Percentiles rank a stretch among this genome's conserved stretches.
Evolutionary conservation across 1,284 basidiomycete species (phyloP).

Genomic region (Cutaneotrichosporon cavernicola): DNA sequence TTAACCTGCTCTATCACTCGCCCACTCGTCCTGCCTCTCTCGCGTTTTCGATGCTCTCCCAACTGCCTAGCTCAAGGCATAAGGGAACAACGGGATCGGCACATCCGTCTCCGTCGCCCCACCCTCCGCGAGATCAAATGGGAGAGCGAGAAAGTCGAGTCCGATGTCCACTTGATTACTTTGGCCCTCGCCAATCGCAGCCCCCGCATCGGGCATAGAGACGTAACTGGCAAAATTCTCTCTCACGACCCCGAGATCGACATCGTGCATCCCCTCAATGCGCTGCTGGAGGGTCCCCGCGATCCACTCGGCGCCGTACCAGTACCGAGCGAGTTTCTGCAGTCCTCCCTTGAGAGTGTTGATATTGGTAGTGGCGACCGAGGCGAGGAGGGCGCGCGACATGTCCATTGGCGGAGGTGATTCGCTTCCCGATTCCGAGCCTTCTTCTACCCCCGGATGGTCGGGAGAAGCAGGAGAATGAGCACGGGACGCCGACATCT

Average conservation of each 20-base stretch:
- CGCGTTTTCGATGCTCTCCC: neutral
- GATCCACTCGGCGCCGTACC: constrained; percentile 32
- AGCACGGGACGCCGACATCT: neutral
- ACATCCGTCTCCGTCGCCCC: constrained; percentile 27
- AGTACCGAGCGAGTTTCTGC: constrained; percentile 26
- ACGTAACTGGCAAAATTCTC: constrained; percentile 30
- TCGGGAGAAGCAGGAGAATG: neutral
- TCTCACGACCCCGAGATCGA: constrained; percentile 27
- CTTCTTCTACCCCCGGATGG: neutral
- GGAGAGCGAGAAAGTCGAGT: constrained; percentile 25
- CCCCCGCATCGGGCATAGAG: constrained; percentile 33
- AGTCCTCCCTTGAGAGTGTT: constrained; percentile 31
- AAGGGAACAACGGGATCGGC: constrained; percentile 22
- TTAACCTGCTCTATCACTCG: too few relatives aligned
- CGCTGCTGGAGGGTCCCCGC: constrained; percentile 29
- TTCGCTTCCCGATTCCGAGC: neutral
- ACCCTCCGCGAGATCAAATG: constrained; percentile 26
- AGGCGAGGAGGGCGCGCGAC: constrained; percentile 24
- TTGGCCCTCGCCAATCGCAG: constrained; percentile 13
- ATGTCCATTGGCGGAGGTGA: constrained; percentile 11
- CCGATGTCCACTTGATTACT: neutral
- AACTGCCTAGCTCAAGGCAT: neutral
- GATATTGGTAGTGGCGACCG: constrained; percentile 28
- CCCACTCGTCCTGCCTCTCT: too few relatives aligned
- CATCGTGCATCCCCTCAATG: constrained; percentile 25